Percentiles rank a stretch among this genome's conserved stretches.
Evolutionary conservation across 2,329 filamentous ascomycete species (phyloP).

Genomic region (Paracoccidioides lutzii): DNA sequence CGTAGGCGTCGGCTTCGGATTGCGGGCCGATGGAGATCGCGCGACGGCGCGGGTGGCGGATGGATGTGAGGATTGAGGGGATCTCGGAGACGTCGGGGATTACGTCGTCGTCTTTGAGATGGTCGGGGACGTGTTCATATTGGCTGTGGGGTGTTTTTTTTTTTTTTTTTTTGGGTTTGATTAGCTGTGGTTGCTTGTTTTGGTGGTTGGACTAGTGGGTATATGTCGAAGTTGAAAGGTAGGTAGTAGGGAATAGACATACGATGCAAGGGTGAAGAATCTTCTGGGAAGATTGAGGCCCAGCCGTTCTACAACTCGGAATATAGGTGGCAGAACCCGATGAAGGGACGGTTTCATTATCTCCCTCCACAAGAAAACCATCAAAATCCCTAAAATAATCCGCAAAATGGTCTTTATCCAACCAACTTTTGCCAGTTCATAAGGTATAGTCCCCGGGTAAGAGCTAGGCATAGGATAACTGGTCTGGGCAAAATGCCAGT

Average conservation of each 20-base stretch:
- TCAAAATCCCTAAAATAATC: conserved; percentile 64
- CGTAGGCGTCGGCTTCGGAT: conserved; percentile 90
- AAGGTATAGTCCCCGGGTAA: conserved; percentile 48
- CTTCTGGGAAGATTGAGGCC: conserved; percentile 71
- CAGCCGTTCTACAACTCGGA: conserved; percentile 67
- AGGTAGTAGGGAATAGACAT: conserved; percentile 16
- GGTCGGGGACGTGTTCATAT: conserved; percentile 68
- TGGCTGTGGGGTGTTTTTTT: conserved; percentile 46
- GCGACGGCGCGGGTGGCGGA: conserved; percentile 64
- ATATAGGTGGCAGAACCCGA: conserved; percentile 66
- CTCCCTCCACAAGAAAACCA: conserved; percentile 83
- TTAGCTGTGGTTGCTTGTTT: conserved; percentile 7
- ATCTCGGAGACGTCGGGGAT: conserved; percentile 83
- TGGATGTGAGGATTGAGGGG: conserved; percentile 65
- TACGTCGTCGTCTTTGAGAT: conserved; percentile 70
- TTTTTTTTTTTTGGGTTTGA: not conserved
- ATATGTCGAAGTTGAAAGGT: too few relatives aligned
- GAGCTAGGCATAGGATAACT: conserved; percentile 40
- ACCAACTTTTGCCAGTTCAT: conserved; percentile 54
- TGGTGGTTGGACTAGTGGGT: not conserved
- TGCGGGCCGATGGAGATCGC: conserved; percentile 87
- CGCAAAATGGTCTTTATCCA: conserved; percentile 51
- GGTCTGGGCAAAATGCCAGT: conserved; percentile 64
- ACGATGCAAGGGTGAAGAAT: conserved; percentile 82
- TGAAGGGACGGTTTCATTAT: conserved; percentile 75